phyloP scores from a whole-genome alignment of 2,329 filamentous ascomycete genomes.

The Colletotrichum scovillei region DNA sequence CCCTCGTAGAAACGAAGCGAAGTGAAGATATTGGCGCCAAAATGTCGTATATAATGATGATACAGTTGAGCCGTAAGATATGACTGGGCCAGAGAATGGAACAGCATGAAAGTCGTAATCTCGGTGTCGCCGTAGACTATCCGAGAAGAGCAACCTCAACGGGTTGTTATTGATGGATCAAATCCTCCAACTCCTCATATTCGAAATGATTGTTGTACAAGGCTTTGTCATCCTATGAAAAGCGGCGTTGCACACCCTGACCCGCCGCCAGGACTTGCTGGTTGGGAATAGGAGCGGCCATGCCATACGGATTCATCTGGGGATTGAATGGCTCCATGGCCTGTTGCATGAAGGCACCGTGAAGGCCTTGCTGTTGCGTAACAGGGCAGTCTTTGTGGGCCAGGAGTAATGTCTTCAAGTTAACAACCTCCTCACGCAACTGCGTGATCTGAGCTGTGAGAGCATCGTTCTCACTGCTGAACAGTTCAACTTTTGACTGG shows the following conservation, averaged over 20 bases:
- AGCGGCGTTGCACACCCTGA: constrained; percentile 66
- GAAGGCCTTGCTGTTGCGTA: constrained; percentile 84
- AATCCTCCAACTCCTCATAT: not conserved
- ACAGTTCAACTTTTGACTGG: constrained; percentile 94
- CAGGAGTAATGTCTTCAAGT: constrained; percentile 90
- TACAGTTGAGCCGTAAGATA: constrained; percentile 22
- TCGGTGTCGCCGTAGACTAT: not conserved
- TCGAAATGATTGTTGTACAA: not conserved
- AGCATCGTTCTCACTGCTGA: constrained; percentile 89
- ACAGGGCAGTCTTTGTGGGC: constrained; percentile 98
- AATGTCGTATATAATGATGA: constrained; percentile 30
- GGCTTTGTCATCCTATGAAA: constrained; percentile 57
- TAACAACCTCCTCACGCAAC: constrained; percentile 92
- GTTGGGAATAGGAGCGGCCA: constrained; percentile 62
- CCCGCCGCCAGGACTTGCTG: constrained; percentile 66
- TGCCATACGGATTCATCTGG: constrained; percentile 70
- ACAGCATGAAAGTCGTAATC: not conserved
- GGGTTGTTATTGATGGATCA: not conserved
- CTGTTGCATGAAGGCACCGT: constrained; percentile 66
- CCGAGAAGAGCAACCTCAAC: not conserved
- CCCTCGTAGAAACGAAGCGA: constrained; percentile 12
- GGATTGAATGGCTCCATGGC: constrained; percentile 65
- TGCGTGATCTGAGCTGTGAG: constrained; percentile 86
- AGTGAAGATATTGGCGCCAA: constrained; percentile 12
- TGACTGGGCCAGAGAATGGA: not conserved